phyloP scores from a whole-genome alignment of 768 basidiomycete genomes.

The Russula olivacea region DNA sequence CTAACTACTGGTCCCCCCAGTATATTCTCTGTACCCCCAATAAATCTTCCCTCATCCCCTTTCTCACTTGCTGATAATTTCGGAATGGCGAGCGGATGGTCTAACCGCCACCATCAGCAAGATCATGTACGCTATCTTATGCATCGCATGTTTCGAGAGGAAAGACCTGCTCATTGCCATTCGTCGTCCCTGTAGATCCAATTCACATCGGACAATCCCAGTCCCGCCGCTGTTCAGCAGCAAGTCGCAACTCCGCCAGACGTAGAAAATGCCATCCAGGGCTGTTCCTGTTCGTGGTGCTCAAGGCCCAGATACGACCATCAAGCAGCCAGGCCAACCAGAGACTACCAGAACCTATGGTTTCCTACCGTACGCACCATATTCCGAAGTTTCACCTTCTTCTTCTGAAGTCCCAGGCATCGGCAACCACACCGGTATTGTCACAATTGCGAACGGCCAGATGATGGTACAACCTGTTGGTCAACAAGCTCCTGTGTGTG shows the following conservation, averaged over 20 bases:
- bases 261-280: neutral
- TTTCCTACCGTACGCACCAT: neutral
- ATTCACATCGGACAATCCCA: neutral
- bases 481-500: neutral
- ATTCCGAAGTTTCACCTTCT: neutral
- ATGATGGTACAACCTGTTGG: neutral
- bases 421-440: neutral
- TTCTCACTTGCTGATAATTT: neutral
- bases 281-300: neutral
- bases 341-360: neutral
- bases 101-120: neutral
- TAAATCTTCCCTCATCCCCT: neutral
- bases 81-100: neutral
- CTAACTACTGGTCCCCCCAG: neutral
- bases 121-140: neutral
- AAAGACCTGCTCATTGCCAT: neutral
- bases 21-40: neutral
- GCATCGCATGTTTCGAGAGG: neutral
- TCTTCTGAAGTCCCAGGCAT: neutral
- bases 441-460: neutral
- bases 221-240: neutral
- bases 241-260: neutral
- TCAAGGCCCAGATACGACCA: neutral
- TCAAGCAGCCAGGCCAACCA: too few species aligned
- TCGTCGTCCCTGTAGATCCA: neutral